A percentile compares a stretch with the other conserved stretches of the same genome.
Conservation (phyloP, 2,329 filamentous ascomycete species). For the Chaetomium sp. region DNA sequence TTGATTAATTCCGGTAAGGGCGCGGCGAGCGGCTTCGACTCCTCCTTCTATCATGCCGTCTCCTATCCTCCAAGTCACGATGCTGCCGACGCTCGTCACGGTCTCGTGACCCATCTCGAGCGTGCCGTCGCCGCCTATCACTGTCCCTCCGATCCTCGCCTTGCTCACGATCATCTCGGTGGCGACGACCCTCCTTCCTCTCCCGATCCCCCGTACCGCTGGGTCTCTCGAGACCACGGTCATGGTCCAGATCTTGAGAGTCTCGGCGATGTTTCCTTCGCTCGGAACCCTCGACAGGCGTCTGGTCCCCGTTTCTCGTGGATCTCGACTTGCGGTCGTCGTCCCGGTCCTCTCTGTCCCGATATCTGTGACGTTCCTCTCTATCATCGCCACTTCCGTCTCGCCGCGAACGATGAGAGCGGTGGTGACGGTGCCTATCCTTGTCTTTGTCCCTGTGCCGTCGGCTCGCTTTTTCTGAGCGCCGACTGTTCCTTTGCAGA, state of each 20-base stretch:
- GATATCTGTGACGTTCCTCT: constrained; percentile 22
- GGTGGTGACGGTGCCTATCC: constrained; percentile 8
- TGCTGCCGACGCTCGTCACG: constrained; percentile 17
- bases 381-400: constrained; percentile 27
- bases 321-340: constrained; percentile 28
- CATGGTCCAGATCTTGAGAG: constrained; percentile 9
- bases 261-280: constrained; percentile 7
- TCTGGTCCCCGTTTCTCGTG: constrained; percentile 30
- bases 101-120: constrained; percentile 27
- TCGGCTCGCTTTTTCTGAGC: constrained; percentile 42
- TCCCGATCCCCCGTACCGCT: constrained; percentile 6
- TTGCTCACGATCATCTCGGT: constrained; percentile 21
- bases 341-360: constrained; percentile 20
- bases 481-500: constrained; percentile 46
- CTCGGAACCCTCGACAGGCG: constrained; percentile 22
- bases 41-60: constrained; percentile 25
- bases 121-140: constrained; percentile 27
- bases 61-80: constrained; percentile 25
- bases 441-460: constrained; percentile 34
- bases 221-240: constrained; percentile 14
- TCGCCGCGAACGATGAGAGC: constrained; percentile 19
- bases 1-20: constrained; percentile 21
- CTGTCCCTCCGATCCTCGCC: constrained; percentile 23
- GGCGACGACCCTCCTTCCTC: constrained; percentile 23
- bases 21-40: constrained; percentile 42